Conservation (phyloP, 2,329 filamentous ascomycete genomes). For the Exophiala sp. region DNA sequence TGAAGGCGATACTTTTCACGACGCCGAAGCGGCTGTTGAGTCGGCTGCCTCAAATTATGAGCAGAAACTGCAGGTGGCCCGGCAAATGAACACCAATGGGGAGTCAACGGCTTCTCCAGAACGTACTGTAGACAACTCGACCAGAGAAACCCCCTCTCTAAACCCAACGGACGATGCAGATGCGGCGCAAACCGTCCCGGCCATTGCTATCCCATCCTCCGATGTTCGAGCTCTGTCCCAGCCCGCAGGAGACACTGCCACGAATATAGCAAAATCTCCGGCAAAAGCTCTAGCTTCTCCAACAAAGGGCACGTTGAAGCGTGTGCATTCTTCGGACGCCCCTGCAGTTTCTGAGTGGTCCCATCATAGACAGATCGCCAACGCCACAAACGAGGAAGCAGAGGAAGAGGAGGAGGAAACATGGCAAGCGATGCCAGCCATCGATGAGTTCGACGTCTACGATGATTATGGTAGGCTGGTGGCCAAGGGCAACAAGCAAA, state of each 20-base stretch:
- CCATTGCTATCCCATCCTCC: too few species aligned
- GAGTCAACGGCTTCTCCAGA: not conserved
- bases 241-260: not conserved
- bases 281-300: conserved; percentile 11
- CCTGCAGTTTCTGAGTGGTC: conserved; percentile 74
- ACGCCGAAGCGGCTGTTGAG: conserved; percentile 30
- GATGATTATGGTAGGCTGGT: conserved; percentile 88
- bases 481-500: conserved; percentile 71
- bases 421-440: conserved; percentile 94
- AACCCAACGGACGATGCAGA: too few species aligned
- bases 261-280: not conserved
- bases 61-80: not conserved
- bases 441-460: conserved; percentile 90
- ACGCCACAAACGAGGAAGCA: conserved; percentile 38
- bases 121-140: too few species aligned
- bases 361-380: conserved; percentile 70
- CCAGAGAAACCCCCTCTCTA: too few species aligned
- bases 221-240: too few species aligned
- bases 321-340: conserved; percentile 41
- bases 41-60: not conserved
- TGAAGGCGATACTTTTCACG: conserved; percentile 38
- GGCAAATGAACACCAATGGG: conserved; percentile 12
- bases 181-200: not conserved
- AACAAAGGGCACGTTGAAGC: conserved; percentile 31
- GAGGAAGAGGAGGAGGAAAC: conserved; percentile 57